Evolutionary conservation across 2,329 filamentous ascomycete species (phyloP).

Genomic region (Thelonectria discophora): DNA sequence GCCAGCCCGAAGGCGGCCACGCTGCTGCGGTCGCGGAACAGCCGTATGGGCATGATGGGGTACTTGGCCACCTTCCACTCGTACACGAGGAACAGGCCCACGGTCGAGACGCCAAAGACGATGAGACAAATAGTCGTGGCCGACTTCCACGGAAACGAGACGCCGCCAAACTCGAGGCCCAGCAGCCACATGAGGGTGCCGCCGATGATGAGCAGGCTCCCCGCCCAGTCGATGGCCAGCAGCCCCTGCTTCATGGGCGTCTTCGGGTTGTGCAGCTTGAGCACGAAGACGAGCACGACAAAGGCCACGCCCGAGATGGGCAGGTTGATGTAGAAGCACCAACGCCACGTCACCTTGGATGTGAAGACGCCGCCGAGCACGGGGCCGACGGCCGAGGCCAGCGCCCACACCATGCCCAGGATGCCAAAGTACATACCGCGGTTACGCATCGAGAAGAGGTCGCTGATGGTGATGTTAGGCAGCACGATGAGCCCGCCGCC

Average conservation of each 20-base stretch:
- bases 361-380: slow-evolving; percentile 76
- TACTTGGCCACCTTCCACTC: slow-evolving; percentile 79
- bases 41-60: slow-evolving; percentile 77
- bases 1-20: slow-evolving; percentile 70
- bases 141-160: slow-evolving; percentile 78
- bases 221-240: slow-evolving; percentile 68
- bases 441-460: slow-evolving; percentile 62
- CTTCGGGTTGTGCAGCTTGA: slow-evolving; percentile 74
- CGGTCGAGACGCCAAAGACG: slow-evolving; percentile 72
- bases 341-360: slow-evolving; percentile 70
- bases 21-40: slow-evolving; percentile 75
- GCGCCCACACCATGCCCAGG: slow-evolving; percentile 67
- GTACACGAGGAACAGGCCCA: slow-evolving; percentile 73
- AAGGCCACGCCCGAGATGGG: slow-evolving; percentile 58
- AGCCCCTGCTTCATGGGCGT: slow-evolving; percentile 71
- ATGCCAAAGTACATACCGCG: slow-evolving; percentile 63
- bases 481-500: slow-evolving; percentile 67
- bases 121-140: slow-evolving; percentile 80
- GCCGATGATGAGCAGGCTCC: slow-evolving; percentile 70
- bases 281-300: slow-evolving; percentile 64
- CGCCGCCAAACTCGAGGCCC: slow-evolving; percentile 84
- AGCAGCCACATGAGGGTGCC: slow-evolving; percentile 87
- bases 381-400: slow-evolving; percentile 72
- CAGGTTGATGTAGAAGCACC: slow-evolving; percentile 75
- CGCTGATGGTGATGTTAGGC: slow-evolving; percentile 66